These are phyloP conservation scores for Umbellularia californica DNA, from an alignment of 164 flowering plant species.

Conservation along the genomic window DNA sequence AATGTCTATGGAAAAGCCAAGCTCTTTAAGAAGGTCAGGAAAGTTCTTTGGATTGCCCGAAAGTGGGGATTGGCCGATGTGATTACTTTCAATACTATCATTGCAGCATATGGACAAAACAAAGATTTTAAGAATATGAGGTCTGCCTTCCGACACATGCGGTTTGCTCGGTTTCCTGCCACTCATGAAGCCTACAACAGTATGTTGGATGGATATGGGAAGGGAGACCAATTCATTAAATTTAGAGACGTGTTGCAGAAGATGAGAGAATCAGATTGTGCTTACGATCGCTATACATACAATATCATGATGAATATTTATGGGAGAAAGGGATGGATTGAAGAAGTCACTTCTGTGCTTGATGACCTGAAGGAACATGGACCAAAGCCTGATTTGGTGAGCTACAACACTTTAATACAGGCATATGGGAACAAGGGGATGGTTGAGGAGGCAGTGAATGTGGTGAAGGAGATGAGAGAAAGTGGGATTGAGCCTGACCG, in stretches of 20 bases:
- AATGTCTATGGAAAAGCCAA: constrained; percentile 68
- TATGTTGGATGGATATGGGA: constrained; percentile 93
- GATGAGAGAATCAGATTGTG: constrained; percentile 57
- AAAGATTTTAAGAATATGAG: constrained; percentile 61
- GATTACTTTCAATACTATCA: constrained; percentile 81
- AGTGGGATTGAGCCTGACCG: constrained; percentile 73
- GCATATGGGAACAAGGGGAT: constrained; percentile 93
- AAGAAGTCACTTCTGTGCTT: constrained; percentile 69
- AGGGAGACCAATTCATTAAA: constrained; percentile 60
- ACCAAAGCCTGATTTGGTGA: constrained; percentile 67
- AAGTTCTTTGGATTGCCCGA: constrained; percentile 60
- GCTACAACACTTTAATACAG: constrained; percentile 89
- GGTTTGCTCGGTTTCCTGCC: constrained; percentile 72
- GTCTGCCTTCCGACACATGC: constrained; percentile 53
- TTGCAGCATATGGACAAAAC: constrained; percentile 76
- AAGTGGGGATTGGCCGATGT: constrained; percentile 58
- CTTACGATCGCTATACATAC: constrained; percentile 67
- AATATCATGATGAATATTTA: constrained; percentile 83
- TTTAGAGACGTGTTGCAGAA: constrained; percentile 53
- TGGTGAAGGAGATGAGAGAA: constrained; percentile 79
- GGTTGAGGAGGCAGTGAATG: constrained; percentile 79
- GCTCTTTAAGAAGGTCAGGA: constrained; percentile 65
- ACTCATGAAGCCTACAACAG: constrained; percentile 87
- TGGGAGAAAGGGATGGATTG: constrained; percentile 85
- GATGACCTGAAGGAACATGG: constrained; percentile 61